These are phyloP conservation scores for Stephanocyclus meneghinianus DNA, from an alignment of 352 stramenopile species.

Conservation along the genomic window DNA sequence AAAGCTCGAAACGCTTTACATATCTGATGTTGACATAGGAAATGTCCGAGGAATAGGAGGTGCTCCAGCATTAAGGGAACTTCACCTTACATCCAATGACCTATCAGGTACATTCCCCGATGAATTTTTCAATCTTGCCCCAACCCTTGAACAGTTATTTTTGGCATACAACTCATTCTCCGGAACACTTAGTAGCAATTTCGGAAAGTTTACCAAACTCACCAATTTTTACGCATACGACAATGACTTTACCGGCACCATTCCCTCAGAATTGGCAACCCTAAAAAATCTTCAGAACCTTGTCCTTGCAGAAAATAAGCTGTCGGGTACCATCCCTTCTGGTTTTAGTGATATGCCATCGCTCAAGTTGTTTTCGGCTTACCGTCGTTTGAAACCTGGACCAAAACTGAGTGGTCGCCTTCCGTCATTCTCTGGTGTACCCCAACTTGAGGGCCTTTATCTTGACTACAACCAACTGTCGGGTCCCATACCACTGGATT, in stretches of 20 bases:
- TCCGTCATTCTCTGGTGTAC: conserved; percentile 62
- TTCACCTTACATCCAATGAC: conserved; percentile 59
- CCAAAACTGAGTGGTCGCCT: conserved; percentile 58
- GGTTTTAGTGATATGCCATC: conserved; percentile 55
- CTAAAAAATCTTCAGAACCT: conserved; percentile 66
- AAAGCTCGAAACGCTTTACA: conserved; percentile 58
- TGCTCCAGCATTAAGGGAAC: conserved; percentile 46
- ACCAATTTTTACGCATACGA: conserved; percentile 53
- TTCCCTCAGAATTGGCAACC: conserved; percentile 58
- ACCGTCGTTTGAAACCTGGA: conserved; percentile 27
- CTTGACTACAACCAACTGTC: conserved; percentile 68
- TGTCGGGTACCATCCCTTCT: conserved; percentile 54
- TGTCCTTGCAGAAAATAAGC: conserved; percentile 60
- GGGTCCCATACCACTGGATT: conserved; percentile 55
- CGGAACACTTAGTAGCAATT: conserved; percentile 61
- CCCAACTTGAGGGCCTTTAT: conserved; percentile 63
- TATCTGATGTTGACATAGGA: conserved; percentile 64
- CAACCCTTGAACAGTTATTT: conserved; percentile 57
- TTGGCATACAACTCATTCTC: conserved; percentile 74
- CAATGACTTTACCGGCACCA: conserved; percentile 57
- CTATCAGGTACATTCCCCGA: conserved; percentile 47
- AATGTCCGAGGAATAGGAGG: conserved; percentile 51
- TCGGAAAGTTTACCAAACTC: conserved; percentile 60
- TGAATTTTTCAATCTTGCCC: conserved; percentile 57
- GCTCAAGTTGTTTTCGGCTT: conserved; percentile 55